phyloP scores from a whole-genome alignment of 805 yeast species.

The Candida chauliodis region DNA sequence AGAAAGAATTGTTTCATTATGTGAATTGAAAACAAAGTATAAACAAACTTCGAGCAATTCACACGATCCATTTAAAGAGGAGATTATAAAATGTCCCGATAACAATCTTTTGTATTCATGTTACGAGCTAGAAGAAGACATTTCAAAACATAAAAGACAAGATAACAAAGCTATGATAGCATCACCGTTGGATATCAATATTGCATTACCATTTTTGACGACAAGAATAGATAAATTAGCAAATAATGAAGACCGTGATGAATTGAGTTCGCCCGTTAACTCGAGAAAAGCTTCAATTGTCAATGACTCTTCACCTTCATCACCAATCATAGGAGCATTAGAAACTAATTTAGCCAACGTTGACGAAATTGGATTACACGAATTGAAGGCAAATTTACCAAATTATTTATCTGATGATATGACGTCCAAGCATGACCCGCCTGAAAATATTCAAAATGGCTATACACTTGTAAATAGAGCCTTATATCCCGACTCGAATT shows the following conservation, averaged over 20 bases:
- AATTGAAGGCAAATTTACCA: slow-evolving; percentile 28
- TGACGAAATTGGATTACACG: slow-evolving; percentile 13
- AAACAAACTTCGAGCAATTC: slow-evolving; percentile 27
- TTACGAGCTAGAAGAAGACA: slow-evolving; percentile 32
- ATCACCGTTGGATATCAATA: slow-evolving; percentile 40
- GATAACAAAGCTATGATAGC: slow-evolving; percentile 29
- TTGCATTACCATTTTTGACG: slow-evolving; percentile 42
- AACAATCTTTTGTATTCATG: slow-evolving; percentile 62
- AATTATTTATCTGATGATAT: slow-evolving; percentile 27
- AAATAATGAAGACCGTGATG: slow-evolving; percentile 12
- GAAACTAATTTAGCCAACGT: slow-evolving; percentile 36
- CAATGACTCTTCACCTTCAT: slow-evolving; percentile 17
- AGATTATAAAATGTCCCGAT: slow-evolving; percentile 53
- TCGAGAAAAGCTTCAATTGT: slow-evolving; percentile 28
- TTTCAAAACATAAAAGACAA: slow-evolving; percentile 3
- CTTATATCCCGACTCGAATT: slow-evolving; percentile 62
- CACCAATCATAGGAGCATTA: slow-evolving; percentile 37
- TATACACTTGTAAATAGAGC: slow-evolving; percentile 34
- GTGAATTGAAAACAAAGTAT: slow-evolving; percentile 59
- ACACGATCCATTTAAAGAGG: slow-evolving; percentile 52
- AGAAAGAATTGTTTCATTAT: slow-evolving; percentile 56
- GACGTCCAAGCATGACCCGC: slow-evolving; percentile 8
- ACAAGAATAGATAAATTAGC: slow-evolving; percentile 30
- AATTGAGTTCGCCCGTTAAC: slow-evolving; percentile 9
- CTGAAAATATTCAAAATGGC: slow-evolving; percentile 32